These are phyloP conservation scores for Pythium aquatile DNA, from an alignment of 352 stramenopile species.

Conservation along the genomic window DNA sequence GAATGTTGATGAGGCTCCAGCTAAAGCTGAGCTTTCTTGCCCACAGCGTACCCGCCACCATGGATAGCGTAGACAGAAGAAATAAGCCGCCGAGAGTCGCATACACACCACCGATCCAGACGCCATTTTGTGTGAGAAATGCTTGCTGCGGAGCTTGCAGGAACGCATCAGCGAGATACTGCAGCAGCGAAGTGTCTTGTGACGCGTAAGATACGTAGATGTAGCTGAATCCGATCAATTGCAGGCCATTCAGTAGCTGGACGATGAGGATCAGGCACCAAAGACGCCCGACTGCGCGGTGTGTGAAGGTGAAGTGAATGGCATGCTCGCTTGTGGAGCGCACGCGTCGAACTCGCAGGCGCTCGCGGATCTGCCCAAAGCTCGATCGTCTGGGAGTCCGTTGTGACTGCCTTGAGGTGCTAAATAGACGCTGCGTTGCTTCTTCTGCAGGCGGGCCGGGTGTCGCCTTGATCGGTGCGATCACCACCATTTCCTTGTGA, in stretches of 20 bases:
- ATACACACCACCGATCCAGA: conserved; percentile 6
- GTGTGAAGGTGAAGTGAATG: conserved; percentile 7
- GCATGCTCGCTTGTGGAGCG: neutral
- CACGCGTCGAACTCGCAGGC: neutral
- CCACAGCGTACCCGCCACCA: neutral
- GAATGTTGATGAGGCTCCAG: neutral
- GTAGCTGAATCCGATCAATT: conserved; percentile 6
- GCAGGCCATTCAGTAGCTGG: neutral
- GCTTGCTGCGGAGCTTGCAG: neutral
- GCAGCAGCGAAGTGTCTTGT: neutral
- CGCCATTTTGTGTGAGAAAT: neutral
- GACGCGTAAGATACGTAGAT: conserved; percentile 6
- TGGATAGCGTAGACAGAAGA: neutral
- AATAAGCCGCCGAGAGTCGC: neutral
- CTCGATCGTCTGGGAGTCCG: neutral
- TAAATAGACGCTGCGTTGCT: neutral
- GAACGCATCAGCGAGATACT: neutral
- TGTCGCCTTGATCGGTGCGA: neutral
- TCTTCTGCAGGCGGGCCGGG: neutral
- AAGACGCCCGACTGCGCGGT: neutral
- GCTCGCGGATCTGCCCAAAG: neutral
- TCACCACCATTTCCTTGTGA: neutral
- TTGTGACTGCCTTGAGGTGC: neutral
- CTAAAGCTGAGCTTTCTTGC: conserved; percentile 3
- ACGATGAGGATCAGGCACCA: conserved; percentile 12